Evolutionary conservation across 805 yeast species (phyloP).

Genomic region (Teunomyces cretensis): DNA sequence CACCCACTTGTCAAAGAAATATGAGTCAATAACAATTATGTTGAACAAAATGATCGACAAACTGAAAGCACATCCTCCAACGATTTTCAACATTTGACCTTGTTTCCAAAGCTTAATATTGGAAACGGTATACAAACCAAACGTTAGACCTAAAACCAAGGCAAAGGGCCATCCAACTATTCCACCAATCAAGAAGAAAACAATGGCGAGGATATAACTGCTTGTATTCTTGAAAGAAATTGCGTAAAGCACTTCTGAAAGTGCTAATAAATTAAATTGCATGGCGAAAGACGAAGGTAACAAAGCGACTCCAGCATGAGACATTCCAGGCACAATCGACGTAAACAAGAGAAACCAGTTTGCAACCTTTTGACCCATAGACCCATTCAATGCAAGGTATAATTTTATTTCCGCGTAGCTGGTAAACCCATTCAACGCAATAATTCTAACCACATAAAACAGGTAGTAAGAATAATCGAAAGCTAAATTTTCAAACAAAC

Average conservation of each 20-base stretch:
- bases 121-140: slow-evolving; percentile 40
- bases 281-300: slow-evolving; percentile 79
- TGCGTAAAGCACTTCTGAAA: slow-evolving; percentile 34
- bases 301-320: slow-evolving; percentile 83
- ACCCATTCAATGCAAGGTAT: slow-evolving; percentile 38
- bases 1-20: slow-evolving; percentile 56
- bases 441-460: slow-evolving; percentile 56
- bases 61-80: slow-evolving; percentile 13
- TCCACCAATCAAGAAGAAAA: slow-evolving; percentile 63
- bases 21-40: slow-evolving; percentile 52
- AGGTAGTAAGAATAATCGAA: slow-evolving; percentile 19
- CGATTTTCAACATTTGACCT: slow-evolving; percentile 9
- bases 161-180: slow-evolving; percentile 92
- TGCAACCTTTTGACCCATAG: slow-evolving; percentile 42
- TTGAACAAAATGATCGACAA: slow-evolving; percentile 18
- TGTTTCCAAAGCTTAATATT: slow-evolving; percentile 8
- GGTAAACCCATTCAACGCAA: slow-evolving; percentile 37
- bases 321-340: slow-evolving; percentile 73
- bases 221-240: slow-evolving; percentile 11
- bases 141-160: slow-evolving; percentile 61
- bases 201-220: slow-evolving; percentile 25
- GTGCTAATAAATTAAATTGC: slow-evolving; percentile 46
- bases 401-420: slow-evolving; percentile 54
- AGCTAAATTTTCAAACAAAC: slow-evolving; percentile 14
- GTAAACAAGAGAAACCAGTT: slow-evolving; percentile 64